These are phyloP conservation scores for Rhodosporidiobolus odoratus DNA, from an alignment of 768 basidiomycete genomes.

Conservation along the genomic window DNA sequence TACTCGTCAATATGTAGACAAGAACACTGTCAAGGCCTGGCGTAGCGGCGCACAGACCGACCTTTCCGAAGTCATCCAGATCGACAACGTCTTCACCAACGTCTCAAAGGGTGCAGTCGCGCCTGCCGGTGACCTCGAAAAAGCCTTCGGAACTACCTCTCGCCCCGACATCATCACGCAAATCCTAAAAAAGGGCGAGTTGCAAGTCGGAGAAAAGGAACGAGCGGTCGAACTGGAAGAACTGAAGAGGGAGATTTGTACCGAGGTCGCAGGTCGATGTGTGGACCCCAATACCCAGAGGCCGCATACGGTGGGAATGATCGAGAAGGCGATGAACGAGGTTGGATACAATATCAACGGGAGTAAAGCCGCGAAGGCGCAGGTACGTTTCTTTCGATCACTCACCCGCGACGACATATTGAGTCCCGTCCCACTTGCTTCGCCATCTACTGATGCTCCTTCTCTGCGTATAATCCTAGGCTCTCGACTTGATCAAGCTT, in stretches of 20 bases:
- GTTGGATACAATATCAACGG: conserved; percentile 84
- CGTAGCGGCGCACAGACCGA: conserved; percentile 90
- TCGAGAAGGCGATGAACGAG: conserved; percentile 96
- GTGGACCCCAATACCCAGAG: conserved; percentile 85
- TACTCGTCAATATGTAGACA: too few species aligned
- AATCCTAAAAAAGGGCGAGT: conserved; percentile 92
- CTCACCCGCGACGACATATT: neutral
- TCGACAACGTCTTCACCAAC: conserved; percentile 90
- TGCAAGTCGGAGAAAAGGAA: conserved; percentile 96
- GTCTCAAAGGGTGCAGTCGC: conserved; percentile 95
- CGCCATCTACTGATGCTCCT: neutral
- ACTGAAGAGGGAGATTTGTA: conserved; percentile 81
- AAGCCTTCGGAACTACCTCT: conserved; percentile 77
- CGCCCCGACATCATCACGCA: conserved; percentile 70
- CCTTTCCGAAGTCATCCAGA: conserved; percentile 87
- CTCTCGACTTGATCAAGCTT: conserved; percentile 78
- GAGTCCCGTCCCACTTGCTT: neutral
- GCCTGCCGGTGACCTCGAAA: conserved; percentile 79
- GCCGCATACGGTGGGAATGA: conserved; percentile 88
- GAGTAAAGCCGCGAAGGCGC: conserved; percentile 87
- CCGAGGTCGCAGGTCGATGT: conserved; percentile 88
- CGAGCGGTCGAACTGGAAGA: conserved; percentile 81
- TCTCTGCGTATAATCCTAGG: conserved; percentile 55
- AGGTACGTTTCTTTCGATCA: conserved; percentile 54
- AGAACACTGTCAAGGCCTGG: conserved; percentile 98